Evolutionary conservation across 2,329 filamentous ascomycete genomes (phyloP), one percentile per base, ranked within the genome.

Genomic region (Neonectria magnoliae): DNA sequence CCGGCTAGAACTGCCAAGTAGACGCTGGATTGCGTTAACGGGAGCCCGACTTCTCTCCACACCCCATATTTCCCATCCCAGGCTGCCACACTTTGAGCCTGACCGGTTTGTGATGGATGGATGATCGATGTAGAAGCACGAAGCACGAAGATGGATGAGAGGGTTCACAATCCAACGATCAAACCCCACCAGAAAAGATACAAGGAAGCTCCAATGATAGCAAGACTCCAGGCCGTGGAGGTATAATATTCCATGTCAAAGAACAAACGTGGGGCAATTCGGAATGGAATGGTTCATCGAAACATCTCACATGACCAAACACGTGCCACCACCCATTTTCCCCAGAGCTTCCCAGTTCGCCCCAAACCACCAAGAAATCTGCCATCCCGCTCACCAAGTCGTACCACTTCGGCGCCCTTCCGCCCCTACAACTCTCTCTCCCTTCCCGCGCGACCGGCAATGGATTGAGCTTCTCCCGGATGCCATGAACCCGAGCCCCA

Each of bases 401-500:
- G 69, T 72, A 73, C 70, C 72, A 74, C 59, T 38, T 48, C 61
- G 27, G 60, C 57, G 22, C 57, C 44, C 57, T 38, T 16, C 14
- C 13, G 13, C 54, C 31, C 44, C 27, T 44, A 45, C 59, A 64
- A 65, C 25, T 36, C 54, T 29, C 31, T 57, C 57, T 55, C 42
- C 47, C 38, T 42, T 44, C 38, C 33, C 25, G 22, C 65, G 64
- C 55, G 56, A 45, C 54, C n/a, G 62, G 66, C 64, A 68, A 74
- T 75, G 70, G 72, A 76, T 65, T 75, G 67, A 76, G 63, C 27
- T 66, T 65, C 63, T 51, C 53, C 51, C 68, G 47, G 61, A 71
- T 68, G 70, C 72, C 71, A 76, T 77, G 74, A 74, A 73, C 68
- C 68, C 66, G 64, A 68, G 68, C 68, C 67, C 61, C 66, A 68